Conservation (phyloP, 352 stramenopile genomes). For the Thraustochytrium striatum region DNA sequence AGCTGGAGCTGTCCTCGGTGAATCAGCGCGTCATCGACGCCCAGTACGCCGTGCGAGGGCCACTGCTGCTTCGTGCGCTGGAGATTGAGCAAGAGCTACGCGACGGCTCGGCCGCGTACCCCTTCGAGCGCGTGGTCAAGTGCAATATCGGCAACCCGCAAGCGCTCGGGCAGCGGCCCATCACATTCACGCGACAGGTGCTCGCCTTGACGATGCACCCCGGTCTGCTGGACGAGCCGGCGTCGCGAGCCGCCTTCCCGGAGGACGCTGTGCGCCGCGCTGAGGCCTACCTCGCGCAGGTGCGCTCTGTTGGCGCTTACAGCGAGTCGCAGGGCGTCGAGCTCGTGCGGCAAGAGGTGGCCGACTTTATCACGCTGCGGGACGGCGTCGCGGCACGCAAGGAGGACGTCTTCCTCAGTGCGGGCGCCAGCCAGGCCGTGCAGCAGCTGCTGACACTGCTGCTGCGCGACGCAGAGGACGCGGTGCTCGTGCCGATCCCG, state of each 20-base stretch:
- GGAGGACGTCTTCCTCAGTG: constrained; percentile 94
- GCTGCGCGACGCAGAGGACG: constrained; percentile 56
- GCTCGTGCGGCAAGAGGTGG: constrained; percentile 79
- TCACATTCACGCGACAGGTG: constrained; percentile 87
- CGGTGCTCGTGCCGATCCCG: constrained; percentile 93
- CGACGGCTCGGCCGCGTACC: constrained; percentile 59
- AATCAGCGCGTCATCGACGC: constrained; percentile 72
- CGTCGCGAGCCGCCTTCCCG: constrained; percentile 65
- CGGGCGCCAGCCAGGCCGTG: constrained; percentile 90
- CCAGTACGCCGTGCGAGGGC: constrained; percentile 78
- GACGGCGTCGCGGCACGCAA: constrained; percentile 77
- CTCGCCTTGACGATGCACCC: constrained; percentile 80
- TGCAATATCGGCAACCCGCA: constrained; percentile 92
- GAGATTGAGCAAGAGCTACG: constrained; percentile 67
- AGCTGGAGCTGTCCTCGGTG: constrained; percentile 63
- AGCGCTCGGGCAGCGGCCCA: constrained; percentile 76
- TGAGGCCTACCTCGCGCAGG: constrained; percentile 72
- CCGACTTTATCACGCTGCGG: constrained; percentile 74
- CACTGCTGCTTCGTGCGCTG: constrained; percentile 69
- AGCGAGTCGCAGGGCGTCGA: constrained; percentile 81
- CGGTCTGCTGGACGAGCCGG: constrained; percentile 65
- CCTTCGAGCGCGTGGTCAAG: constrained; percentile 81
- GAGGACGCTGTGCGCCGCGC: constrained; percentile 74
- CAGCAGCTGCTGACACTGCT: constrained; percentile 71
- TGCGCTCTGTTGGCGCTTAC: constrained; percentile 83